Evolutionary conservation across 768 basidiomycete genomes (phyloP).

Genomic region (Pleurotus tuber-regium): DNA sequence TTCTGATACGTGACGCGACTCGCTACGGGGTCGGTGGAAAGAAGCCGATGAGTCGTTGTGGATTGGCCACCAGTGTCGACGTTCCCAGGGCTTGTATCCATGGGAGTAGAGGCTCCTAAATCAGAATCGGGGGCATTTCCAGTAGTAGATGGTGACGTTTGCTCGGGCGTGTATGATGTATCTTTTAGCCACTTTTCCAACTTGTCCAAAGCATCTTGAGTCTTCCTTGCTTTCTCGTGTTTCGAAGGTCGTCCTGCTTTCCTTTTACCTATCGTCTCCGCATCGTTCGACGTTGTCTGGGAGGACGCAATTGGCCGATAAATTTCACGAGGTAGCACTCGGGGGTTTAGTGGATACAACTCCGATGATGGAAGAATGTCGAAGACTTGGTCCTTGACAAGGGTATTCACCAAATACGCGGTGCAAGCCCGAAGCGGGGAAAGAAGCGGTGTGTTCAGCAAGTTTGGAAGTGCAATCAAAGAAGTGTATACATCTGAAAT

Average conservation of each 20-base stretch:
- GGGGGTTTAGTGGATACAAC: constrained; percentile 53
- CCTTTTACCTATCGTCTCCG: constrained; percentile 27
- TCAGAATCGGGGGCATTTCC: too few species aligned
- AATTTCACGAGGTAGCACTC: constrained; percentile 71
- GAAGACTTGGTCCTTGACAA: constrained; percentile 52
- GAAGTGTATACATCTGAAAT: constrained; percentile 53
- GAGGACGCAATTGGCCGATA: not conserved
- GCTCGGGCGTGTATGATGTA: constrained; percentile 12
- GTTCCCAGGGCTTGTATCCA: too few species aligned
- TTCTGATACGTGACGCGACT: constrained; percentile 37
- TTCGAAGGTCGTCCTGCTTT: constrained; percentile 65
- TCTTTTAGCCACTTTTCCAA: constrained; percentile 51
- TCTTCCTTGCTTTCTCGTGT: constrained; percentile 56
- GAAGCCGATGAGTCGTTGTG: constrained; percentile 24
- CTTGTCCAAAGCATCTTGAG: constrained; percentile 43
- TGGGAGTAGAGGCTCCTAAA: too few species aligned
- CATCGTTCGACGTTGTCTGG: constrained; percentile 18
- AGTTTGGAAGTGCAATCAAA: constrained; percentile 46
- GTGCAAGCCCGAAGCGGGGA: constrained; percentile 48
- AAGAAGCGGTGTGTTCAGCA: constrained; percentile 38
- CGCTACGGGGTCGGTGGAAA: constrained; percentile 23
- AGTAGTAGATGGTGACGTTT: not conserved
- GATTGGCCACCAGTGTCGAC: too few species aligned
- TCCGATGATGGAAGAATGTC: constrained; percentile 56
- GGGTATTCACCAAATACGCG: constrained; percentile 43